phyloP scores from a whole-genome alignment of 495 filamentous ascomycete genomes.

The Terfezia boudieri region DNA sequence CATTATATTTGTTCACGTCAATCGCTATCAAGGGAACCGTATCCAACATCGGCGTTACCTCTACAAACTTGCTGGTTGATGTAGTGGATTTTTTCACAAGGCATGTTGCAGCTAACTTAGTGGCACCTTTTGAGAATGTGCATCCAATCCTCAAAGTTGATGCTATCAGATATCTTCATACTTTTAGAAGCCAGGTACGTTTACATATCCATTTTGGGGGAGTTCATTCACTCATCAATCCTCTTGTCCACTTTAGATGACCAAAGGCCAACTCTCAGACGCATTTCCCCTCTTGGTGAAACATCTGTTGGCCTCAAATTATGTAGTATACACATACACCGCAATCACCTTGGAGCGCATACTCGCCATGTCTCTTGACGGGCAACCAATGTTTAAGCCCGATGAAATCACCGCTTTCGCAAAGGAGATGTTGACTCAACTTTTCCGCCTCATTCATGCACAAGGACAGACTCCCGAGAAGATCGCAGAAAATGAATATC shows the following conservation, averaged over 20 bases:
- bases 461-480: slow-evolving; percentile 62
- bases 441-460: slow-evolving; percentile 66
- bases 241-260: slow-evolving; percentile 19
- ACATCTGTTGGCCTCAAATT: slow-evolving; percentile 65
- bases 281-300: slow-evolving; percentile 78
- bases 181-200: slow-evolving; percentile 56
- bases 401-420: slow-evolving; percentile 53
- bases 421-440: slow-evolving; percentile 66
- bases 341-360: slow-evolving; percentile 83
- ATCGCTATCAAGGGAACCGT: slow-evolving; percentile 84
- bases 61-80: slow-evolving; percentile 61
- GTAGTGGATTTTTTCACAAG: slow-evolving; percentile 83
- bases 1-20: slow-evolving; percentile 80
- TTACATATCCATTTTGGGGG: slow-evolving; percentile 2
- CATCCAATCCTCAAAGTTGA: slow-evolving; percentile 86
- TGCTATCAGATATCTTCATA: slow-evolving; percentile 91
- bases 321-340: slow-evolving; percentile 92
- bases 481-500: slow-evolving; percentile 94
- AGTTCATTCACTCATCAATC: too few species aligned
- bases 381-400: slow-evolving; percentile 51
- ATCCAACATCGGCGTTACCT: slow-evolving; percentile 61
- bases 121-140: slow-evolving; percentile 34
- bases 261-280: slow-evolving; percentile 64
- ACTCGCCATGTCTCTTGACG: slow-evolving; percentile 53
- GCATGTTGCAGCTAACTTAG: slow-evolving; percentile 63